Base-by-base conservation (phyloP, 169 alveolate species). In the Theileria equi region DNA sequence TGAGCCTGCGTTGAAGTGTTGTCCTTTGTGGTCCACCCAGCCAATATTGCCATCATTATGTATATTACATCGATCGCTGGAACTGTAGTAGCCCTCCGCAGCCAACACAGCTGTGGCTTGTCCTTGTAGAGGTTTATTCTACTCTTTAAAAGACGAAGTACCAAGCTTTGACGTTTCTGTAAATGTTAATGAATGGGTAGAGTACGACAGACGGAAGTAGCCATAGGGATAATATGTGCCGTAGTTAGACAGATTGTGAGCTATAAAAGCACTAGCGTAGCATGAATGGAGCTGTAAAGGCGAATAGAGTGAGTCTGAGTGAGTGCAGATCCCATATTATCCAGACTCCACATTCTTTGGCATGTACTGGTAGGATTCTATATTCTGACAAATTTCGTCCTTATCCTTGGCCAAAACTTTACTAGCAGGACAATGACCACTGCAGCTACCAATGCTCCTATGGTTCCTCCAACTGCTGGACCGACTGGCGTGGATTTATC, bases 21-120 rank as follows among this genome's bases (percentile, higher is more conserved):
- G 26, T 52, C 69, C 60, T 67, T 67, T 45, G 44, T 67, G 10
- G 17, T 25, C 79, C 79, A 67, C 28, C 74, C 74, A n/a, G 41
- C 70, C 17, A 19, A 34, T 10, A 77, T 54, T 4, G 81, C 63
- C 13, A 67, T 11, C 6, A 77, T 38, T 17, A 77, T 66, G 54
- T 77, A 77, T 48, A 77, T 32, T 52, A 77, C 45, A 59, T 77
- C 86, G 5, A 77, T 29, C 3, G 68, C 50, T 3, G 86, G 66
- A 61, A 77, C 68, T 8, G 53, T 28, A 11, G 50, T 16, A 11
- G 54, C 61, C 32, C 86, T 54, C 25, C 86, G 43, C n/a, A 66
- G 35, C 86, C 86, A 77, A 25, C 44, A 11, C 17, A 77, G 70
- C 61, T 77, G 86, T 11, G 67, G 26, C 17, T 44, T 25, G 8